Percentiles rank a stretch among this genome's conserved stretches.
Evolutionary conservation across 441 rosid genomes (phyloP).

Genomic region (Erodium chrysanthum): DNA sequence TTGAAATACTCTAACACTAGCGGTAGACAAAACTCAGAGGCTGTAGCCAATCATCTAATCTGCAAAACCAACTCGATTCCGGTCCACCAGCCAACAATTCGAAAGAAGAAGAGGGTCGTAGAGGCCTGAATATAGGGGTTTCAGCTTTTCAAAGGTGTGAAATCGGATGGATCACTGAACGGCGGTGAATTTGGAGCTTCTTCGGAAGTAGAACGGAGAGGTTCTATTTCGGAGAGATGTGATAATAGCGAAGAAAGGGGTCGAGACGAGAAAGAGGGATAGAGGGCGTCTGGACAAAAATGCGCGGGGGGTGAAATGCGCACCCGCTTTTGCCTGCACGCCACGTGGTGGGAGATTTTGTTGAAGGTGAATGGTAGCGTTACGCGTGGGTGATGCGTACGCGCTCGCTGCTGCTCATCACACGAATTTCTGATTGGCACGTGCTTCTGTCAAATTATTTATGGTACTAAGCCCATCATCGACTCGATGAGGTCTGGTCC

Average conservation of each 20-base stretch:
- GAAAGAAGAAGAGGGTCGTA: not conserved
- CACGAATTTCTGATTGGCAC: too few relatives aligned
- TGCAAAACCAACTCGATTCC: not conserved
- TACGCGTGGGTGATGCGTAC: not conserved
- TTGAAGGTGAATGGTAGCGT: not conserved
- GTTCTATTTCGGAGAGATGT: not conserved
- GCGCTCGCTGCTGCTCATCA: not conserved
- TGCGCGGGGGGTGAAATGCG: slow-evolving; percentile 7
- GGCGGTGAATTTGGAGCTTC: not conserved
- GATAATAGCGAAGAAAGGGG: not conserved
- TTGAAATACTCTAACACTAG: not conserved
- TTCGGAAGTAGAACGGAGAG: not conserved
- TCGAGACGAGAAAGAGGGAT: not conserved
- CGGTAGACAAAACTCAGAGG: not conserved
- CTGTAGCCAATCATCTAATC: not conserved
- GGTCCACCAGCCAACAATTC: not conserved
- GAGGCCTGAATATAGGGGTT: not conserved
- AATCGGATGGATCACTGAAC: not conserved
- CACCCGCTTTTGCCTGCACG: slow-evolving; percentile 3
- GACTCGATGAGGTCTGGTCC: too few relatives aligned
- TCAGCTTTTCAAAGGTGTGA: not conserved
- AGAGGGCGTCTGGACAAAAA: not conserved
- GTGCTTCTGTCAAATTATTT: too few relatives aligned
- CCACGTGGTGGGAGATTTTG: not conserved
- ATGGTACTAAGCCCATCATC: too few relatives aligned